phyloP scores from a whole-genome alignment of 306 rosid genomes.

The Trichosanthes truncata region DNA sequence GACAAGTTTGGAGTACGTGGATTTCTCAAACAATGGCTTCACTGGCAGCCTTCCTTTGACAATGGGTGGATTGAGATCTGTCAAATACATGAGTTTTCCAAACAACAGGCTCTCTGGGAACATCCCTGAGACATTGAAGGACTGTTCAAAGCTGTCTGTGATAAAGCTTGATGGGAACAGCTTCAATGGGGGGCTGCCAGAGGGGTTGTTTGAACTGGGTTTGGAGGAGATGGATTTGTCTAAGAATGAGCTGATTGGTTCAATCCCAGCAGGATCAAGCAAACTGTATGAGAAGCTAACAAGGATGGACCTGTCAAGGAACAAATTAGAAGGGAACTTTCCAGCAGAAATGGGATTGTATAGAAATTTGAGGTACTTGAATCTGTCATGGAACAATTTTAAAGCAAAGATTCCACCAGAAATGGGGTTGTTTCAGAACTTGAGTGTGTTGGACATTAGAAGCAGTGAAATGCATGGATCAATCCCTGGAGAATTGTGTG shows the following conservation, averaged over 20 bases:
- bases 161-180: conserved; percentile 42
- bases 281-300: conserved; percentile 43
- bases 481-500: conserved; percentile 59
- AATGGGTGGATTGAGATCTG: conserved; percentile 39
- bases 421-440: conserved; percentile 49
- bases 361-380: conserved; percentile 50
- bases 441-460: conserved; percentile 60
- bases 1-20: conserved; percentile 43
- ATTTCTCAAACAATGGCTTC: conserved; percentile 54
- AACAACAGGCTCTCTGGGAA: conserved; percentile 51
- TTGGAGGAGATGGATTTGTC: conserved; percentile 68
- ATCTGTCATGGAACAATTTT: conserved; percentile 82
- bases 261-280: conserved; percentile 56
- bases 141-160: conserved; percentile 36
- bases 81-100: conserved; percentile 39
- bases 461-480: conserved; percentile 47
- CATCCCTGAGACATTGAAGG: conserved; percentile 46
- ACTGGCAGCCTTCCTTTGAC: conserved; percentile 45
- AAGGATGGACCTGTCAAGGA: conserved; percentile 54
- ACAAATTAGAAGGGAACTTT: conserved; percentile 47
- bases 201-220: conserved; percentile 63
- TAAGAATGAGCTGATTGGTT: conserved; percentile 39
- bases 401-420: conserved; percentile 58
- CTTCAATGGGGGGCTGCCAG: conserved; percentile 59
- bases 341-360: conserved; percentile 62